These are phyloP conservation scores for Trichoderma arundinaceum DNA, from an alignment of 2,329 filamentous ascomycete species.

Conservation along the genomic window DNA sequence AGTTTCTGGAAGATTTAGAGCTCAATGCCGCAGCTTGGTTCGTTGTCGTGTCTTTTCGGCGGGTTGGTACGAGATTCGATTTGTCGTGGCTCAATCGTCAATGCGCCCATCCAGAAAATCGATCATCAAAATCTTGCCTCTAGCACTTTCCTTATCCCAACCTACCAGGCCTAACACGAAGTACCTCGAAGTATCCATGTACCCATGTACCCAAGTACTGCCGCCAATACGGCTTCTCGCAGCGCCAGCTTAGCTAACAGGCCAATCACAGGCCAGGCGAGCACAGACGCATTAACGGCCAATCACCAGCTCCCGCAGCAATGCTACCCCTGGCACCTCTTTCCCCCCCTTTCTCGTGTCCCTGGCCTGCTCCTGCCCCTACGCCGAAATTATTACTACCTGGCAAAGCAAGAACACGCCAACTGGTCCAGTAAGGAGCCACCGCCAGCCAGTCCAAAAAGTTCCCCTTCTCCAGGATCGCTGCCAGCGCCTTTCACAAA, in stretches of 20 bases:
- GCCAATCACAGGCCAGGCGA: constrained; percentile 33
- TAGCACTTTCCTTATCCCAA: constrained; percentile 12
- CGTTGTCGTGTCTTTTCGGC: neutral
- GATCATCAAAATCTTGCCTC: constrained; percentile 29
- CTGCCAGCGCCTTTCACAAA: constrained; percentile 38
- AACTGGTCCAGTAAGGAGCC: constrained; percentile 30
- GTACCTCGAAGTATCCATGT: constrained; percentile 3
- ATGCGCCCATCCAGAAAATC: constrained; percentile 25
- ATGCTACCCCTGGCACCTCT: constrained; percentile 38
- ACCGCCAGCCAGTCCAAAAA: constrained; percentile 44
- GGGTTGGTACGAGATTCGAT: constrained; percentile 11
- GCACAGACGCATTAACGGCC: constrained; percentile 40
- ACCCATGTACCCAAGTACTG: neutral
- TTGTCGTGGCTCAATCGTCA: constrained; percentile 13
- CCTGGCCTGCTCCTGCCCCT: constrained; percentile 47
- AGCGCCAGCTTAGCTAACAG: neutral
- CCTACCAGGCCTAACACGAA: neutral
- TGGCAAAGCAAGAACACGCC: constrained; percentile 47
- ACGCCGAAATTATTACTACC: constrained; percentile 55
- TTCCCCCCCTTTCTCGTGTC: constrained; percentile 51
- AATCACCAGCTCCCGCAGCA: constrained; percentile 41
- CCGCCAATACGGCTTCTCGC: constrained; percentile 2
- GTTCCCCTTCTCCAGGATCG: constrained; percentile 45
- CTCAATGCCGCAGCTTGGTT: neutral
- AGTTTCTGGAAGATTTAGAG: neutral